Conservation (phyloP, 768 basidiomycete genomes). For the Amanita thiersii region DNA sequence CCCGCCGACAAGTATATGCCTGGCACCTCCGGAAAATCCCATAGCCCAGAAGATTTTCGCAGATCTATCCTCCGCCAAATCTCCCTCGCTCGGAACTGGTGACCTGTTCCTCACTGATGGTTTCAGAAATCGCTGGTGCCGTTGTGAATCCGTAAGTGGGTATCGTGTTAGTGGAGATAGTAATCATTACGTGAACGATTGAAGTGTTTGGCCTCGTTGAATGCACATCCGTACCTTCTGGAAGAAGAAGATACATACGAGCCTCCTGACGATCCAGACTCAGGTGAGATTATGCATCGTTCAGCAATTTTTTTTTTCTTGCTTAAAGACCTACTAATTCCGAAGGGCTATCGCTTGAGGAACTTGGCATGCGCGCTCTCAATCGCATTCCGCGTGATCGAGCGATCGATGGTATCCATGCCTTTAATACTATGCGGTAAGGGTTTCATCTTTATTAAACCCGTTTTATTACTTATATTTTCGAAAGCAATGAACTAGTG, state of each 20-base stretch:
- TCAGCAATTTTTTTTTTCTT: neutral
- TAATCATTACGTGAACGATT: constrained; percentile 1
- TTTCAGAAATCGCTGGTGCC: constrained; percentile 77
- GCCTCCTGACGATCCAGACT: constrained; percentile 83
- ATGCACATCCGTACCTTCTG: constrained; percentile 50
- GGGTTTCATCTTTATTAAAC: constrained; percentile 13
- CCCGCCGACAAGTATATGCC: constrained; percentile 28
- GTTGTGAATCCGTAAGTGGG: constrained; percentile 43
- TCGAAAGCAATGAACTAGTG: constrained; percentile 61
- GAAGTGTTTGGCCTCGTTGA: constrained; percentile 54
- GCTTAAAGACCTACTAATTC: constrained; percentile 3
- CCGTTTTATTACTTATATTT: constrained; percentile 4
- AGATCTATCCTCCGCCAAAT: constrained; percentile 14
- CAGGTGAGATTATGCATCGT: constrained; percentile 31
- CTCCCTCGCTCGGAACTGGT: constrained; percentile 42
- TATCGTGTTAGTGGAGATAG: neutral
- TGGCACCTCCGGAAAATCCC: constrained; percentile 44
- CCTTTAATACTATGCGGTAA: constrained; percentile 79
- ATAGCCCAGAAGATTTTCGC: constrained; percentile 38
- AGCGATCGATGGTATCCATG: constrained; percentile 77
- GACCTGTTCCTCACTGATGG: constrained; percentile 72
- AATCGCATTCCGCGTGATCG: constrained; percentile 67
- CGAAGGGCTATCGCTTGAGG: constrained; percentile 70
- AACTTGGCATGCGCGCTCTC: constrained; percentile 76
- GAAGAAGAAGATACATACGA: constrained; percentile 81